Evolutionary conservation across 1,284 basidiomycete genomes (phyloP).

Genomic region (Microbotryomycetes sp.): DNA sequence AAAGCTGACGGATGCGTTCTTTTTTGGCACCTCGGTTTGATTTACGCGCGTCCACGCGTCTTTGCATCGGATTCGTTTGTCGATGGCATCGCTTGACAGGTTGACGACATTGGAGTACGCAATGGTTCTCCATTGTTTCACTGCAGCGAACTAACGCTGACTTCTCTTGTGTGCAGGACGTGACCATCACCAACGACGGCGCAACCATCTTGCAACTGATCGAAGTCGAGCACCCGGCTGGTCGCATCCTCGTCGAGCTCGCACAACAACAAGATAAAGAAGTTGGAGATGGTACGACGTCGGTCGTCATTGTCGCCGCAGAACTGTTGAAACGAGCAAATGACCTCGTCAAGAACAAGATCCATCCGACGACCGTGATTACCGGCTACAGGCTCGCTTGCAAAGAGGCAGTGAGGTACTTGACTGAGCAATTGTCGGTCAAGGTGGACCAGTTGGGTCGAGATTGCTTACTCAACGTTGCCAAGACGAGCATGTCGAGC

Average conservation of each 20-base stretch:
- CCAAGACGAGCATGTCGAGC: constrained; percentile 98
- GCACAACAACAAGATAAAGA: constrained; percentile 99
- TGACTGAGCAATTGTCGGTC: constrained; percentile 94
- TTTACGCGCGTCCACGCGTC: no score
- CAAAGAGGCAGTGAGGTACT: constrained; percentile 94
- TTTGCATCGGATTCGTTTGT: no score
- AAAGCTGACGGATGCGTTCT: neutral
- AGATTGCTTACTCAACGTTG: constrained; percentile 90
- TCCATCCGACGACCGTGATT: constrained; percentile 99
- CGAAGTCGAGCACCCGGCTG: constrained; percentile 38
- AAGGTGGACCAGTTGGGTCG: constrained; percentile 88
- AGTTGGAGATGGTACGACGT: constrained; percentile 98
- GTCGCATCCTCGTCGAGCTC: constrained; percentile 93
- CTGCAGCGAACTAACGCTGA: constrained; percentile 2
- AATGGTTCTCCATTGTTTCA: neutral
- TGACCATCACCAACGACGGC: constrained; percentile 99
- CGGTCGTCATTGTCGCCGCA: constrained; percentile 94
- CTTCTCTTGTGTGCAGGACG: constrained; percentile 57
- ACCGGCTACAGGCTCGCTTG: constrained; percentile 97
- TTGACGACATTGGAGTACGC: constrained; percentile 92
- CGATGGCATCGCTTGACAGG: no score
- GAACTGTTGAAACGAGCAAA: constrained; percentile 93
- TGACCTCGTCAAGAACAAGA: constrained; percentile 96
- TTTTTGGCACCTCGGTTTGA: no score
- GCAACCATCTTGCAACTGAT: constrained; percentile 88